These are phyloP conservation scores for Penicillium antarcticum DNA, from an alignment of 495 filamentous ascomycete species.

Conservation along the genomic window DNA sequence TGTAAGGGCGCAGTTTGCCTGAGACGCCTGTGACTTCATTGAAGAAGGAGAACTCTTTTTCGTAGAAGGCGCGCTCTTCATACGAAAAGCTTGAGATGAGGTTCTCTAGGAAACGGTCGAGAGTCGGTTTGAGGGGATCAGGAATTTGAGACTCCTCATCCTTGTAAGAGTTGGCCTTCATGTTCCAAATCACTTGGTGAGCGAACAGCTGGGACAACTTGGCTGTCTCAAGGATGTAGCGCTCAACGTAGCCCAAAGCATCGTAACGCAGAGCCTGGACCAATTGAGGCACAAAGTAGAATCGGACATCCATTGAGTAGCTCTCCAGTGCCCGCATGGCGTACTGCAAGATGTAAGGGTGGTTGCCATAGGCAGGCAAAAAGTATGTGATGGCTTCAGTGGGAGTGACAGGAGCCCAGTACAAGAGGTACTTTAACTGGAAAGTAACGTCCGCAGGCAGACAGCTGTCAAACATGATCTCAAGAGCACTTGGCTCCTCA, in stretches of 20 bases:
- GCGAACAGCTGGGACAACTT: slow-evolving; percentile 95
- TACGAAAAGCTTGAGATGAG: slow-evolving; percentile 78
- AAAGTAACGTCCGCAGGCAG: slow-evolving; percentile 75
- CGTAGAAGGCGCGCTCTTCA: slow-evolving; percentile 81
- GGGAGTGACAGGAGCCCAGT: slow-evolving; percentile 92
- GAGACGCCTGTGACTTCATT: slow-evolving; percentile 94
- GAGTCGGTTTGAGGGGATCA: slow-evolving; percentile 85
- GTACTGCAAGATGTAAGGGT: slow-evolving; percentile 94
- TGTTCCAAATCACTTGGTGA: slow-evolving; percentile 99
- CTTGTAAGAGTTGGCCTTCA: slow-evolving; percentile 98
- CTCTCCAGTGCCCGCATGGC: slow-evolving; percentile 93
- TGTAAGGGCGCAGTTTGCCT: slow-evolving; percentile 89
- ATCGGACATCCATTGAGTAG: slow-evolving; percentile 92
- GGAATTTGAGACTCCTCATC: slow-evolving; percentile 90
- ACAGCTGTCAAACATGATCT: slow-evolving; percentile 71
- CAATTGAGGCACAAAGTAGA: slow-evolving; percentile 98
- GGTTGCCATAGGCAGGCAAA: slow-evolving; percentile 86
- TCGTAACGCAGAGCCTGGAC: slow-evolving; percentile 97
- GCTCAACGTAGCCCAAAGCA: slow-evolving; percentile 87
- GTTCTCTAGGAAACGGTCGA: slow-evolving; percentile 84
- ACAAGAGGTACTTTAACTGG: slow-evolving; percentile 92
- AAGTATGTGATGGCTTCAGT: slow-evolving; percentile 92
- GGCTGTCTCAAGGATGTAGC: slow-evolving; percentile 94
- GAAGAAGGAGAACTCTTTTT: slow-evolving; percentile 96
- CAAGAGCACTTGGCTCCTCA: slow-evolving; percentile 72